These are phyloP conservation scores for Sporothrix pseudoabietina DNA, from an alignment of 2,329 filamentous ascomycete genomes.

Conservation along the genomic window DNA sequence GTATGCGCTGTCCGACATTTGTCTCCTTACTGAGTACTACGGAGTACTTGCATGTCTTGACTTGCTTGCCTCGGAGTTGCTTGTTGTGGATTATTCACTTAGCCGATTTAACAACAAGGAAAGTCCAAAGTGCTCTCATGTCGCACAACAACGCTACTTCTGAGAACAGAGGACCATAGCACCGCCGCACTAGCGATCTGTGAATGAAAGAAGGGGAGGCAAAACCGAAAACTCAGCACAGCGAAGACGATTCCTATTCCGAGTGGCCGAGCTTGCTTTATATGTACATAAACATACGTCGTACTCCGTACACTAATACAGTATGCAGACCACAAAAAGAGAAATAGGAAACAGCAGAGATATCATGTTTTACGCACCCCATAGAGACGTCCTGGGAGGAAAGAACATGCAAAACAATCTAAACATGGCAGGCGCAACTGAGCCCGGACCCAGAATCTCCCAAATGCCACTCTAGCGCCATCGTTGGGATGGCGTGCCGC, in stretches of 20 bases:
- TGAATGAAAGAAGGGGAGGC: not conserved
- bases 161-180: not conserved
- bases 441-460: conserved; percentile 1
- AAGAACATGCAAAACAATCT: not conserved
- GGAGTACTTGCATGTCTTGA: too few relatives aligned
- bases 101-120: not conserved
- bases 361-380: not conserved
- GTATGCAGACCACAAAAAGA: not conserved
- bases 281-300: not conserved
- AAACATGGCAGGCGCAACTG: conserved; percentile 12
- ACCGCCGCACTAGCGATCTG: not conserved
- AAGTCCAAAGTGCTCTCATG: conserved; percentile 3
- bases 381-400: not conserved
- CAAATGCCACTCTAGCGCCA: conserved; percentile 24
- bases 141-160: conserved; percentile 20
- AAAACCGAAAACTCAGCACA: conserved; percentile 1
- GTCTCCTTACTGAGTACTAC: not conserved
- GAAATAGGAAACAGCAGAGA: not conserved
- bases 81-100: conserved; percentile 22
- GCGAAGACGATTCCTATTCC: not conserved
- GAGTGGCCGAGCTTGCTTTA: too few relatives aligned
- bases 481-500: conserved; percentile 7
- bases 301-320: not conserved
- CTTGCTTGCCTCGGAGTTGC: too few relatives aligned
- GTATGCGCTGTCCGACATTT: not conserved